Evolutionary conservation across 306 rosid species (phyloP).

Genomic region (Vachellia pachyceras): DNA sequence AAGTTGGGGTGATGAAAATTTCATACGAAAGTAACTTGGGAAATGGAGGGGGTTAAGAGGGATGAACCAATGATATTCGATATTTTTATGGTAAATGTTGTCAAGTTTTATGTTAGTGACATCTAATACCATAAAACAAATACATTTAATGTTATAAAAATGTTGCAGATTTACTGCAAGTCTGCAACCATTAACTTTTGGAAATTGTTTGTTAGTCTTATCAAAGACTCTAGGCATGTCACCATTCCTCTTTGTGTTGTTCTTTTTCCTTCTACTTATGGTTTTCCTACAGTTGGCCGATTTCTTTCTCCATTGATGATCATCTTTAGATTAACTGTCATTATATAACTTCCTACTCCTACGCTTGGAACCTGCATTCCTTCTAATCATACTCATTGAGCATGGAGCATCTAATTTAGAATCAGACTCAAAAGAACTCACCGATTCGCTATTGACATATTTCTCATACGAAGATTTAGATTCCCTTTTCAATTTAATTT

Average conservation of each 20-base stretch:
- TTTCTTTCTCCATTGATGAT: conserved; percentile 50
- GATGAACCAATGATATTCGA: too few species aligned
- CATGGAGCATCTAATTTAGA: conserved; percentile 52
- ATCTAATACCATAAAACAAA: too few species aligned
- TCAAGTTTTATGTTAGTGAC: too few species aligned
- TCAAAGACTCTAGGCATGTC: too few species aligned
- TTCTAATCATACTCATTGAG: conserved; percentile 46
- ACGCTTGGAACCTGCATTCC: conserved; percentile 42
- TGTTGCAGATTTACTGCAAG: too few species aligned
- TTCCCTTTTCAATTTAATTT: conserved; percentile 31
- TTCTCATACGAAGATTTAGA: conserved; percentile 40
- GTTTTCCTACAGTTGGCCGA: conserved; percentile 48
- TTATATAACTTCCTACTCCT: conserved; percentile 50
- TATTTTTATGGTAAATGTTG: too few species aligned
- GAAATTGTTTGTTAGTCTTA: too few species aligned
- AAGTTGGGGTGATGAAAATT: too few species aligned
- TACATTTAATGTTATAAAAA: too few species aligned
- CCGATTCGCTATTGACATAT: conserved; percentile 31
- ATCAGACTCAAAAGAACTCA: conserved; percentile 36
- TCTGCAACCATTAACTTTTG: too few species aligned
- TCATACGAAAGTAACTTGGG: too few species aligned
- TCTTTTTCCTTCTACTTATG: conserved; percentile 24
- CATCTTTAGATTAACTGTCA: conserved; percentile 49
- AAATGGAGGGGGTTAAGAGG: too few species aligned
- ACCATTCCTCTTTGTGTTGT: conserved; percentile 46